Conservation (phyloP, 192 early-diverging fungal species). For the Physocladia obscura region DNA sequence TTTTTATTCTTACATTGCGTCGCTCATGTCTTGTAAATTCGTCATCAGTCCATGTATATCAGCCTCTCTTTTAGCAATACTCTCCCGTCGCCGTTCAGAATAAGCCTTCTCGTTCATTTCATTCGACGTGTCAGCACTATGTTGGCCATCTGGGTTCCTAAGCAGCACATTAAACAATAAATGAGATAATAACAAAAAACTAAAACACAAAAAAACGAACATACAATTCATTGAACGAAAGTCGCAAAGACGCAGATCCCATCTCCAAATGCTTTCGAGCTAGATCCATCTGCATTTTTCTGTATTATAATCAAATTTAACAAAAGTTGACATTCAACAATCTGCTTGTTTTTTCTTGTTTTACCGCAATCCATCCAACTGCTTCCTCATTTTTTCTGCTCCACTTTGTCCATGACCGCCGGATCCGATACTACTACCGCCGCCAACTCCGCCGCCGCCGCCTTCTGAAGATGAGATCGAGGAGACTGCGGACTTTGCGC, state of each 20-base stretch:
- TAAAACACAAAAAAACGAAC: background rate
- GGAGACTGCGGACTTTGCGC: background rate
- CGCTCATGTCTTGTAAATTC: slow-evolving; percentile 3
- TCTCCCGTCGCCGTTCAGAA: background rate
- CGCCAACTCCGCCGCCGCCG: background rate
- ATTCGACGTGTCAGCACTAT: background rate
- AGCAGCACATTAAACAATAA: background rate
- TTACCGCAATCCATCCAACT: slow-evolving; percentile 18
- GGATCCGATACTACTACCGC: background rate
- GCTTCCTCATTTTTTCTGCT: slow-evolving; percentile 13
- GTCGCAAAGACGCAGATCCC: background rate
- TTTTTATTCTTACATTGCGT: slow-evolving; percentile 3
- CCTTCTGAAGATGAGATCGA: background rate
- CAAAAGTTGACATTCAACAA: no score
- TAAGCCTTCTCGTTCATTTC: background rate
- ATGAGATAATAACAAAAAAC: no score
- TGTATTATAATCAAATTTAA: background rate
- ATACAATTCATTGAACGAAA: slow-evolving; percentile 8
- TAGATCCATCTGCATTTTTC: slow-evolving; percentile 19
- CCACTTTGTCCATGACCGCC: background rate
- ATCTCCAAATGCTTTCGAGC: slow-evolving; percentile 19
- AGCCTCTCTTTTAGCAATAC: slow-evolving; percentile 3
- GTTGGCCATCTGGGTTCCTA: background rate
- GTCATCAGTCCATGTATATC: slow-evolving; percentile 13
- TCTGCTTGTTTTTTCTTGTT: no score